Conservation (phyloP, 2,329 filamentous ascomycete species). For the Moelleriella libera region DNA sequence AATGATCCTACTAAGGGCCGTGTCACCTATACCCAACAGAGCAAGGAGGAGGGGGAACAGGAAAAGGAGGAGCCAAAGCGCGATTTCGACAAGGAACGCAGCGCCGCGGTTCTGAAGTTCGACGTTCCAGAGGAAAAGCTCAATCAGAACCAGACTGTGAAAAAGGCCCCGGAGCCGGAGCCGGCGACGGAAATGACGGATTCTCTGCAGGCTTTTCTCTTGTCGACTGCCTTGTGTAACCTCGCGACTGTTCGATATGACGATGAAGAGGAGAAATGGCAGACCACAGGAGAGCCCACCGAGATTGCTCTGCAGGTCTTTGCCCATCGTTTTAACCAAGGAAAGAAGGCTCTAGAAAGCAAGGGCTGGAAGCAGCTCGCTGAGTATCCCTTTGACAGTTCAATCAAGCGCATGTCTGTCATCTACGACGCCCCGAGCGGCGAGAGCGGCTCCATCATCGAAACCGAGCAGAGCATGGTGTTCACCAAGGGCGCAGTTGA, state of each 20-base stretch:
- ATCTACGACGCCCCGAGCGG: constrained; percentile 42
- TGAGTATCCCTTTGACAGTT: constrained; percentile 69
- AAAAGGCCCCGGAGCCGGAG: constrained; percentile 16
- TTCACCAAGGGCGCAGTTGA: constrained; percentile 52
- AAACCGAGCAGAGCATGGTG: constrained; percentile 33
- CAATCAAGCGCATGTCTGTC: constrained; percentile 69
- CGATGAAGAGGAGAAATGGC: constrained; percentile 43
- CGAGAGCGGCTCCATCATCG: constrained; percentile 21
- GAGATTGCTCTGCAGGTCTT: constrained; percentile 69
- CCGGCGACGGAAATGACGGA: constrained; percentile 31
- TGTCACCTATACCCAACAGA: constrained; percentile 28
- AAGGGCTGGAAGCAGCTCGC: constrained; percentile 48
- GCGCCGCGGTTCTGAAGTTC: constrained; percentile 44
- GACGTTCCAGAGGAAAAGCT: constrained; percentile 46
- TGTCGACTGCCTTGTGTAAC: constrained; percentile 51
- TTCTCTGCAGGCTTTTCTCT: constrained; percentile 34
- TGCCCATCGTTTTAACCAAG: constrained; percentile 49
- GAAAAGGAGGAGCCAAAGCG: constrained; percentile 26
- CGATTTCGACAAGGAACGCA: constrained; percentile 46
- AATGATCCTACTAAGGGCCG: constrained; percentile 45
- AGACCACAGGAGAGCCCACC: constrained; percentile 56
- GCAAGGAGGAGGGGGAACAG: constrained; percentile 16
- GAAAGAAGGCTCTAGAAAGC: constrained; percentile 36
- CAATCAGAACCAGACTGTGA: constrained; percentile 13
- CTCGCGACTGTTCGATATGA: constrained; percentile 43